phyloP scores from a whole-genome alignment of 345 rosid species.

The Brassica carinata region DNA sequence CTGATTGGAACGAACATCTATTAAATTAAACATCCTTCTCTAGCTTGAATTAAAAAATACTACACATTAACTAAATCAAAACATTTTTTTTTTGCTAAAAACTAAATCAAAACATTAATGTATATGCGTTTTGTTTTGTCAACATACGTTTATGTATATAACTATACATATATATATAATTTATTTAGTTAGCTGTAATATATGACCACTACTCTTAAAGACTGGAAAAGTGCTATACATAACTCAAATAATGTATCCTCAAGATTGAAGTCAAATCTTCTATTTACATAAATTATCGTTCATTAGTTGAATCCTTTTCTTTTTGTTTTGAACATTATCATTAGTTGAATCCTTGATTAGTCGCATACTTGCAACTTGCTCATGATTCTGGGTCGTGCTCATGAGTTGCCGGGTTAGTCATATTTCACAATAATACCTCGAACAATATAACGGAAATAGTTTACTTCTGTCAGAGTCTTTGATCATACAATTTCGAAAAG shows the following conservation, averaged over 20 bases:
- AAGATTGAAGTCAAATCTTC: conserved; percentile 1
- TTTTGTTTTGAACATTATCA: neutral
- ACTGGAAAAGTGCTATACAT: neutral
- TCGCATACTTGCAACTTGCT: conserved; percentile 13
- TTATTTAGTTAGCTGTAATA: conserved; percentile 9
- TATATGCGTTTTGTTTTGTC: neutral
- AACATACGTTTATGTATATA: neutral
- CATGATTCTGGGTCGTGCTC: conserved; percentile 30
- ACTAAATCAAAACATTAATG: neutral
- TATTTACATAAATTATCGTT: neutral
- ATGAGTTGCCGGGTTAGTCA: conserved; percentile 17
- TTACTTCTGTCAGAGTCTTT: neutral
- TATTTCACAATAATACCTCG: neutral
- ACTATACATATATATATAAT: neutral
- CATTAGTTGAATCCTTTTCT: neutral
- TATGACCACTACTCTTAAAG: neutral
- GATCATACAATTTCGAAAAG: neutral
- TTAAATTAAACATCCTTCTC: neutral
- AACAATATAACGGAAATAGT: conserved; percentile 4
- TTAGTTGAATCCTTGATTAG: neutral
- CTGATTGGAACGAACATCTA: neutral
- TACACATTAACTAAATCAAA: neutral
- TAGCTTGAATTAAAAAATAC: neutral
- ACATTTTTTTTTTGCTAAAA: too few species aligned
- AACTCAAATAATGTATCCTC: neutral